Conservation (phyloP, 257 asterid genomes). For the Solanum megistacrolobum region DNA sequence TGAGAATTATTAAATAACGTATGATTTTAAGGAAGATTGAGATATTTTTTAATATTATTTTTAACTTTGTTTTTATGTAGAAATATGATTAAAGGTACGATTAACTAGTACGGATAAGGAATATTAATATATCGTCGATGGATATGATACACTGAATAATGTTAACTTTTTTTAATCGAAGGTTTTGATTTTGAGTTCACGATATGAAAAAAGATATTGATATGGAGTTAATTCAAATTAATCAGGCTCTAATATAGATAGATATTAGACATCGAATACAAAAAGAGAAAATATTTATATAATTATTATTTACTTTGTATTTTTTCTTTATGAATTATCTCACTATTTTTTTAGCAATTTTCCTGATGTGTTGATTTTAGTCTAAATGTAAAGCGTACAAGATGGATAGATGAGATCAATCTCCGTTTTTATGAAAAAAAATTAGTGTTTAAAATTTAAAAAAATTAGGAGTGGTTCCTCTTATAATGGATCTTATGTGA, state of each 20-base stretch:
- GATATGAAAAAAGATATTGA: neutral
- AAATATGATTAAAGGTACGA: neutral
- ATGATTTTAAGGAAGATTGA: neutral
- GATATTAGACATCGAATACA: no score
- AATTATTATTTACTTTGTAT: neutral
- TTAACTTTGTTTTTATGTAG: neutral
- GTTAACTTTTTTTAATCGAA: neutral
- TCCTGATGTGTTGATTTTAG: neutral
- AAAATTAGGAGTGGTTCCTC: no score
- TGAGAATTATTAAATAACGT: neutral
- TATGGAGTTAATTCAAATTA: no score
- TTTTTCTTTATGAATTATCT: neutral
- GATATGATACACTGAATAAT: neutral
- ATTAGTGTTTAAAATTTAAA: no score
- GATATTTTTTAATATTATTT: neutral
- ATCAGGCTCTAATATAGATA: fast-evolving
- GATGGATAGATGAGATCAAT: no score
- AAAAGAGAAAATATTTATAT: neutral
- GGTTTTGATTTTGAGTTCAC: neutral
- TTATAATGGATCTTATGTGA: neutral
- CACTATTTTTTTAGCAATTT: neutral
- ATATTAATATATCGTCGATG: neutral
- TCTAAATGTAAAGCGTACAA: no score
- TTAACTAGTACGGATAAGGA: neutral
- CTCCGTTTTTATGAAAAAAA: no score